Conservation (phyloP, 495 filamentous ascomycete species). For the Neurospora pannonica region DNA sequence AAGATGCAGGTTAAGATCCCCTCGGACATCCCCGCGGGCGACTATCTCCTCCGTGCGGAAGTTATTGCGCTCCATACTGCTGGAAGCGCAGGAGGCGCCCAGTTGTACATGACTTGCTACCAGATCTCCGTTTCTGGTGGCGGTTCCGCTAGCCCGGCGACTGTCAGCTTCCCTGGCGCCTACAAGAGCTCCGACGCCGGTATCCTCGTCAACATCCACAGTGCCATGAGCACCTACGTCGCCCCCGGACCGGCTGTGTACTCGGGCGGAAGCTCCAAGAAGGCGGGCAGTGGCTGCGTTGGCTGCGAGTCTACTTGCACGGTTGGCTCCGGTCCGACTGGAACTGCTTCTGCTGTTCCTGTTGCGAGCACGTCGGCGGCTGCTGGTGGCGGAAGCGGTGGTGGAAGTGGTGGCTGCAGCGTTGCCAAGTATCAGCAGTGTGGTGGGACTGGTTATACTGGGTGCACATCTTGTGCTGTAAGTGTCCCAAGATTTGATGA, state of each 20-base stretch:
- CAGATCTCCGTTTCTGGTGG: slow-evolving; percentile 31
- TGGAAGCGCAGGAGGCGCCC: slow-evolving; percentile 26
- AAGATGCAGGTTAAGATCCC: slow-evolving; percentile 40
- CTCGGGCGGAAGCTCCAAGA: slow-evolving; percentile 27
- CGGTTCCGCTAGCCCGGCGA: slow-evolving; percentile 22
- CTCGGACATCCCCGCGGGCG: slow-evolving; percentile 35
- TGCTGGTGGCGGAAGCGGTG: slow-evolving; percentile 10
- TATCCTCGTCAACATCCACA: slow-evolving; percentile 42
- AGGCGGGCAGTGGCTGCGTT: slow-evolving; percentile 23
- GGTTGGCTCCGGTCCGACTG: slow-evolving; percentile 21
- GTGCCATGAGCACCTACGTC: slow-evolving; percentile 22
- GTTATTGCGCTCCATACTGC: slow-evolving; percentile 43
- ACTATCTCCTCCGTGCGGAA: slow-evolving; percentile 46
- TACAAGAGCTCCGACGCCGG: slow-evolving; percentile 41
- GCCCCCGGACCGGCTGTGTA: slow-evolving; percentile 35
- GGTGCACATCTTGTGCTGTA: slow-evolving; percentile 33
- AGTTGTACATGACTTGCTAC: slow-evolving; percentile 45
- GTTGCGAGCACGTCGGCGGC: slow-evolving; percentile 7
- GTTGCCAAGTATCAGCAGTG: slow-evolving; percentile 34
- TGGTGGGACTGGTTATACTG: slow-evolving; percentile 34
- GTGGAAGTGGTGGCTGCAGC: slow-evolving; percentile 20
- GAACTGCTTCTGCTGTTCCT: slow-evolving; percentile 7
- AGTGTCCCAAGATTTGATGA: slow-evolving; percentile 2
- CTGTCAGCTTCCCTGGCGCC: slow-evolving; percentile 37
- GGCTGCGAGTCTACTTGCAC: slow-evolving; percentile 33